phyloP scores from a whole-genome alignment of 1,284 basidiomycete species.

The Ceratobasidium sp. region DNA sequence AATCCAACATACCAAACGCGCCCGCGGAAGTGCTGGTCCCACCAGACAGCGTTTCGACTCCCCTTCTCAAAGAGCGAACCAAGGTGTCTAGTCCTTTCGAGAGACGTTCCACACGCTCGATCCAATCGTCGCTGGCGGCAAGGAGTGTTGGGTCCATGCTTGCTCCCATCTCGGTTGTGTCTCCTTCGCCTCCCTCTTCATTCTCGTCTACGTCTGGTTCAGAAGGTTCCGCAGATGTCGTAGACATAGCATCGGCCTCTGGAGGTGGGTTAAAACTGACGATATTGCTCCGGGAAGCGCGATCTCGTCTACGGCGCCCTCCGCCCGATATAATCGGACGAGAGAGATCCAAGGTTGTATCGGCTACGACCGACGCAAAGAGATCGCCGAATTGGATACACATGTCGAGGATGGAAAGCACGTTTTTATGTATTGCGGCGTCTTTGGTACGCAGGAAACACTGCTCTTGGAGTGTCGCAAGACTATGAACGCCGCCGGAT shows the following conservation, averaged over 20 bases:
- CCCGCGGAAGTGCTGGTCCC: conserved; percentile 68
- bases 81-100: conserved; percentile 75
- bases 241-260: conserved; percentile 47
- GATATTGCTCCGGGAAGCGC: conserved; percentile 66
- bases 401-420: conserved; percentile 80
- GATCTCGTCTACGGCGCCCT: conserved; percentile 65
- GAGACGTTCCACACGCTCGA: conserved; percentile 71
- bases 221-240: conserved; percentile 49
- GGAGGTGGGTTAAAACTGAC: conserved; percentile 69
- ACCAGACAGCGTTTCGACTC: conserved; percentile 55
- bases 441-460: conserved; percentile 78
- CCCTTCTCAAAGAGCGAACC: conserved; percentile 72
- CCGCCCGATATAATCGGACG: conserved; percentile 55
- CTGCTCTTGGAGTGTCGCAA: conserved; percentile 71
- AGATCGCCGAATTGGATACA: conserved; percentile 74
- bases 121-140: conserved; percentile 56
- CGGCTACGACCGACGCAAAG: conserved; percentile 70
- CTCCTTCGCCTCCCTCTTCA: conserved; percentile 44
- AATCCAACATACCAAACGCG: conserved; percentile 79
- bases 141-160: conserved; percentile 63
- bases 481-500: conserved; percentile 59
- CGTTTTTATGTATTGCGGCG: conserved; percentile 70
- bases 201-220: conserved; percentile 60
- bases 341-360: conserved; percentile 71
- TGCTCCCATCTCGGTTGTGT: conserved; percentile 51